Percentiles rank a stretch among this genome's conserved stretches.
Conservation (phyloP, 139 green algal species). For the Chlamydomonas sp. region DNA sequence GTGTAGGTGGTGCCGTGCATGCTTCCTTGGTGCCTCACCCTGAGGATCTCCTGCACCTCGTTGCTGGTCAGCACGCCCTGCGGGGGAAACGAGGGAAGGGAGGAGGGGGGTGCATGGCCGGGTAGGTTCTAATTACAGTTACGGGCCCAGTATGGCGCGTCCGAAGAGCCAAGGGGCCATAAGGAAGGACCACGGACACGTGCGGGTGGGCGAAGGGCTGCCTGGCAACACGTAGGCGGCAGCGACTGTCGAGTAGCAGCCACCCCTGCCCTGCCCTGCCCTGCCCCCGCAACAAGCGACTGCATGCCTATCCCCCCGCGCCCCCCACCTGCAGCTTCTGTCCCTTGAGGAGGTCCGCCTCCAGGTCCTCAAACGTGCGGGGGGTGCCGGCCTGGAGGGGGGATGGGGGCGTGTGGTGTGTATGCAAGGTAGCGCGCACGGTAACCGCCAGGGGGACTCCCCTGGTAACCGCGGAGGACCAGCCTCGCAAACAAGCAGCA, state of each 20-base stretch:
- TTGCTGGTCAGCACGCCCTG: conserved; percentile 80
- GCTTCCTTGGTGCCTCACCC: not conserved
- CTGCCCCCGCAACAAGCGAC: not conserved
- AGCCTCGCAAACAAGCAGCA: too few relatives aligned
- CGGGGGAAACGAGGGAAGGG: conserved; percentile 16
- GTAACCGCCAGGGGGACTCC: too few relatives aligned
- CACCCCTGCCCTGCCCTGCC: not conserved
- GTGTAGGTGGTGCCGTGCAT: too few relatives aligned
- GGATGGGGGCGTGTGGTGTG: not conserved
- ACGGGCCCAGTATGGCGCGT: too few relatives aligned
- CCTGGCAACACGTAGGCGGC: not conserved
- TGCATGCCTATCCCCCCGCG: conserved; percentile 33
- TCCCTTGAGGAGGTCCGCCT: conserved; percentile 72
- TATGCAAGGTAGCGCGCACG: not conserved
- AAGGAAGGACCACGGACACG: not conserved
- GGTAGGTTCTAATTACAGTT: not conserved
- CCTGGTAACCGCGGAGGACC: too few relatives aligned
- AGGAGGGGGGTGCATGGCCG: not conserved
- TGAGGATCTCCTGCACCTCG: conserved; percentile 81
- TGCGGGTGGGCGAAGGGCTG: not conserved
- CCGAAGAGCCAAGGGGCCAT: not conserved
- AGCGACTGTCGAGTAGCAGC: too few relatives aligned
- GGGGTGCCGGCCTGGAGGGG: conserved; percentile 32
- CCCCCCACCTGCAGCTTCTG: conserved; percentile 83
- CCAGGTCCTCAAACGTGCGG: conserved; percentile 64